Evolutionary conservation across 108 stramenopile species (phyloP).

Genomic region (Licmophora abbreviata): DNA sequence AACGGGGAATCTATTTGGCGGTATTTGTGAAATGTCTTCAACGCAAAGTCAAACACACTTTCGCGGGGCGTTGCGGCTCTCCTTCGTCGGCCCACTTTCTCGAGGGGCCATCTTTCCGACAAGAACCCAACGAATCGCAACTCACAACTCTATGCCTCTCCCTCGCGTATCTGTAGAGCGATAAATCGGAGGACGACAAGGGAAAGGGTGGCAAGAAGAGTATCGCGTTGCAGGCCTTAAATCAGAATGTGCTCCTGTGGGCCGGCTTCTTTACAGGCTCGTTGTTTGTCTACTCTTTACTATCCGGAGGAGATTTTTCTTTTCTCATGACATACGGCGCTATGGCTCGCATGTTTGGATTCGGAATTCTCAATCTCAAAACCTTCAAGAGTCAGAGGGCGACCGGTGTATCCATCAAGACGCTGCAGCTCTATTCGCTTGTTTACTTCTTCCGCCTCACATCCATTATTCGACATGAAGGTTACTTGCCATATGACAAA

Average conservation of each 20-base stretch:
- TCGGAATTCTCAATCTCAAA: conserved; percentile 91
- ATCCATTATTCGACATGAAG: conserved; percentile 94
- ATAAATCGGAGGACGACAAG: conserved; percentile 43
- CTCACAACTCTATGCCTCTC: neutral
- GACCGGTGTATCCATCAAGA: conserved; percentile 90
- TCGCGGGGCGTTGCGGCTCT: neutral
- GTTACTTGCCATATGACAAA: conserved; percentile 98
- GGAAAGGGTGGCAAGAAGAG: conserved; percentile 63
- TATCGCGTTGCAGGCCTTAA: conserved; percentile 75
- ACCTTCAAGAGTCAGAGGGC: conserved; percentile 77
- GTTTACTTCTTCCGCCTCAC: conserved; percentile 94
- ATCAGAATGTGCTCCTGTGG: conserved; percentile 87
- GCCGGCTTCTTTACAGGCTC: conserved; percentile 88
- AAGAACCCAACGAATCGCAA: neutral
- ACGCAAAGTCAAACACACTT: neutral
- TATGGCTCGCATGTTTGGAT: conserved; percentile 94
- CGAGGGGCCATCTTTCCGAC: neutral
- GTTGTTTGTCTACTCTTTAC: conserved; percentile 83
- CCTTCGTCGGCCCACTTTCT: neutral
- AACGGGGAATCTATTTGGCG: neutral
- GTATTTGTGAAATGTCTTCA: neutral
- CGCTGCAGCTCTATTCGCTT: conserved; percentile 85
- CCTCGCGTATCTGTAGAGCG: conserved; percentile 13
- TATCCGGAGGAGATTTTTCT: conserved; percentile 95
- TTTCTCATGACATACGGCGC: conserved; percentile 98